Percentiles rank a stretch among this genome's conserved stretches.
phyloP scores from a whole-genome alignment of 352 stramenopile genomes.

The Phytophthora fragariaefolia region DNA sequence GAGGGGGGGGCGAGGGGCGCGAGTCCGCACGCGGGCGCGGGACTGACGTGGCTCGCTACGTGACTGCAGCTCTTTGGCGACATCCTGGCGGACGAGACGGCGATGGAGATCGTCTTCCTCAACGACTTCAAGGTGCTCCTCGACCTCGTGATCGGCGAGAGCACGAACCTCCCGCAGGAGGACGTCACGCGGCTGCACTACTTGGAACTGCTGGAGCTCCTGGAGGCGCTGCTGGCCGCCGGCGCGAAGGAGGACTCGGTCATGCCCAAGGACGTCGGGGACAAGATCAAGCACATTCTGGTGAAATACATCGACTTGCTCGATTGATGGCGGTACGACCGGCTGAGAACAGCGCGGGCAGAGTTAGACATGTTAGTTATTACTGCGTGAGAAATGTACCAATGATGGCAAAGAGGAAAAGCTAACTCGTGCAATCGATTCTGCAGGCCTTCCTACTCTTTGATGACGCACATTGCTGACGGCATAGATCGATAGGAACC shows the following conservation, averaged over 20 bases:
- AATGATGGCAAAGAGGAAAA: not conserved
- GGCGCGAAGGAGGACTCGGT: conserved; percentile 48
- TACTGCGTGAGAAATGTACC: not conserved
- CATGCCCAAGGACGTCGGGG: conserved; percentile 40
- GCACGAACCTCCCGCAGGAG: conserved; percentile 60
- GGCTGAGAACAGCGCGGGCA: too few relatives aligned
- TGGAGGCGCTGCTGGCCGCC: conserved; percentile 55
- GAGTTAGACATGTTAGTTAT: not conserved
- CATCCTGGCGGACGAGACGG: conserved; percentile 53
- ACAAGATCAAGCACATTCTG: conserved; percentile 54
- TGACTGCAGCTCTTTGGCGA: conserved; percentile 65
- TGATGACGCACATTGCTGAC: too few relatives aligned
- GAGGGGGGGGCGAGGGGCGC: too few relatives aligned
- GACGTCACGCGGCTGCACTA: conserved; percentile 52
- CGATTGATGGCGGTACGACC: conserved; percentile 42
- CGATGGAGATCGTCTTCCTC: conserved; percentile 61
- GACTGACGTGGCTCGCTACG: too few relatives aligned
- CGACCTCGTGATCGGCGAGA: conserved; percentile 72
- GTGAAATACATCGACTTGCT: conserved; percentile 66
- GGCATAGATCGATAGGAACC: too few relatives aligned
- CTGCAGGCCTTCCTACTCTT: too few relatives aligned
- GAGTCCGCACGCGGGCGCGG: conserved; percentile 44
- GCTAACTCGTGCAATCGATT: not conserved
- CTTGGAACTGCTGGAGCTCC: conserved; percentile 57
- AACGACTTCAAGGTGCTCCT: conserved; percentile 83